These are phyloP conservation scores for Phalaenopsis hybrid DNA, from an alignment of 116 monocot species.

Conservation along the genomic window DNA sequence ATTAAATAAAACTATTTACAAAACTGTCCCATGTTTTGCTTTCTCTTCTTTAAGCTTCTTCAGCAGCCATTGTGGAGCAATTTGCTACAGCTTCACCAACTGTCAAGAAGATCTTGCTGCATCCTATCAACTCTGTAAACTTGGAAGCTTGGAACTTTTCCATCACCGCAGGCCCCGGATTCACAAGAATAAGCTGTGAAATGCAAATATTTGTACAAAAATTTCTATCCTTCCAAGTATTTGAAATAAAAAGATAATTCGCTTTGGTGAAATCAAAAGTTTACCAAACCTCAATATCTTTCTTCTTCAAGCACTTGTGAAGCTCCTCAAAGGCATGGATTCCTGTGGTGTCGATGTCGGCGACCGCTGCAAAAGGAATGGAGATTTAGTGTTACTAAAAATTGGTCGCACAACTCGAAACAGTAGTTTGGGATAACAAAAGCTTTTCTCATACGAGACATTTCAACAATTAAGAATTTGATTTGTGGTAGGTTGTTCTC, in stretches of 20 bases:
- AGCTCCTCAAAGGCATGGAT: slow-evolving; percentile 66
- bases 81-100: slow-evolving; percentile 51
- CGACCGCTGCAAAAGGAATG: slow-evolving; percentile 36
- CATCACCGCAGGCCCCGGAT: slow-evolving; percentile 66
- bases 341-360: slow-evolving; percentile 69
- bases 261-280: background rate
- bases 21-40: background rate
- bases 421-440: background rate
- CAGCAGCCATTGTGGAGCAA: no score
- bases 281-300: slow-evolving; percentile 47
- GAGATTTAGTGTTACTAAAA: background rate
- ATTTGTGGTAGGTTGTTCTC: slow-evolving; percentile 29
- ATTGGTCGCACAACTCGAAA: background rate
- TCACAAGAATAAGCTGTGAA: slow-evolving; percentile 62
- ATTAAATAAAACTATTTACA: no score
- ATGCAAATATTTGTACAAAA: background rate
- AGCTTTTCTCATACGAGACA: slow-evolving; percentile 32
- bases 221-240: background rate
- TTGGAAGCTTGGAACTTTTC: slow-evolving; percentile 53
- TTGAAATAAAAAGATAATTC: background rate
- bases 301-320: slow-evolving; percentile 51
- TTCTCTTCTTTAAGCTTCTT: slow-evolving; percentile 17
- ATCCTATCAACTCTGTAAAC: slow-evolving; percentile 51
- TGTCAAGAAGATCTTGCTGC: slow-evolving; percentile 69
- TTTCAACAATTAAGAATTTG: slow-evolving; percentile 56